Conservation (phyloP, 78 protist species). For the Monosiga brevicollis region DNA sequence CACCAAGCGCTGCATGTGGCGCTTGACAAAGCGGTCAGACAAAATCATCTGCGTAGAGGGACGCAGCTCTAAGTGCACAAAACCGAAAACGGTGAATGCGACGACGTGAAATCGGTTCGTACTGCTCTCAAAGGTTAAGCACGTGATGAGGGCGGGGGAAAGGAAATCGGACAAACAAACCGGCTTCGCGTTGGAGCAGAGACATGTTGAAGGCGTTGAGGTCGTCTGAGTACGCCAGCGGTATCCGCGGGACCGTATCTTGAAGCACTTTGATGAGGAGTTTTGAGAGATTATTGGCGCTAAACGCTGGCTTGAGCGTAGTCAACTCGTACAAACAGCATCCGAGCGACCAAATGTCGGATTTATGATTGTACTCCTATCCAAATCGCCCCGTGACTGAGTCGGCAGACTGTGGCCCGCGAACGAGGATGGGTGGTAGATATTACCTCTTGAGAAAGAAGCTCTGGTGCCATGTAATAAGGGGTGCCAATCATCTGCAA, state of each 20-base stretch:
- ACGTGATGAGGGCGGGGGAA: no score
- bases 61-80: no score
- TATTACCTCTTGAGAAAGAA: not conserved
- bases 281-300: not conserved
- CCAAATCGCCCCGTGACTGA: not conserved
- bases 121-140: no score
- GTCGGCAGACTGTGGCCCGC: not conserved
- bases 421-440: not conserved
- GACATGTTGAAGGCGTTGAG: not conserved
- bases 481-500: not conserved
- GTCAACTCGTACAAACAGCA: conserved; percentile 52
- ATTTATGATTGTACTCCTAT: not conserved
- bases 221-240: not conserved
- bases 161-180: no score
- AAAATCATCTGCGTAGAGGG: no score
- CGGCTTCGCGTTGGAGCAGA: not conserved
- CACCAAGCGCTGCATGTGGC: no score
- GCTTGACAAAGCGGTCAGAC: no score
- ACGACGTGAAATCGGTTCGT: no score
- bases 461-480: not conserved
- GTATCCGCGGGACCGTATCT: not conserved
- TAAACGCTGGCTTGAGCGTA: conserved; percentile 35
- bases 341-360: conserved; percentile 46
- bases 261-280: not conserved
- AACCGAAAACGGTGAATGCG: no score